phyloP scores from a whole-genome alignment of 2,329 filamentous ascomycete species.

The Pseudogymnoascus sp. region DNA sequence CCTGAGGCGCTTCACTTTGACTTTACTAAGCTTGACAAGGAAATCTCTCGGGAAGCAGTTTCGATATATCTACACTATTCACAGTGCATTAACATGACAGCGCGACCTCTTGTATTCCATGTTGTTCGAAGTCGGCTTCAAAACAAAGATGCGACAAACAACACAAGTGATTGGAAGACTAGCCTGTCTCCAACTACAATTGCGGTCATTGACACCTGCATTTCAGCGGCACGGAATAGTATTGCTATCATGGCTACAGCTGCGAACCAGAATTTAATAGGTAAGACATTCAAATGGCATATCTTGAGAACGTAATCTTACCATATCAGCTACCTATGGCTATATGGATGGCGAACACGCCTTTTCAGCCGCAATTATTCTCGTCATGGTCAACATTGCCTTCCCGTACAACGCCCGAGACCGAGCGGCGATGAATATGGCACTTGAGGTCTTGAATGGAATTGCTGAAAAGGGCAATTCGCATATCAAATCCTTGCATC shows the following conservation, averaged over 20 bases:
- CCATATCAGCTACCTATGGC: constrained; percentile 41
- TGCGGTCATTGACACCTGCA: constrained; percentile 44
- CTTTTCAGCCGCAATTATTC: constrained; percentile 45
- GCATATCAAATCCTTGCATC: constrained; percentile 37
- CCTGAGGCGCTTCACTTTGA: constrained; percentile 42
- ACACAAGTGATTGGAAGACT: constrained; percentile 38
- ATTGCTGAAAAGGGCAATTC: constrained; percentile 48
- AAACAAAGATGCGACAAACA: constrained; percentile 26
- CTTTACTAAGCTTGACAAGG: constrained; percentile 34
- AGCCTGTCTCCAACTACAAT: constrained; percentile 42
- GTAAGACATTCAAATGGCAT: constrained; percentile 26
- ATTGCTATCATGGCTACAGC: constrained; percentile 43
- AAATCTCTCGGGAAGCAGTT: constrained; percentile 41
- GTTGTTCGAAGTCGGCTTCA: constrained; percentile 43
- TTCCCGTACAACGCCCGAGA: constrained; percentile 40
- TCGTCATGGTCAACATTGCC: constrained; percentile 47
- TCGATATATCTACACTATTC: constrained; percentile 49
- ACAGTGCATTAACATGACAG: constrained; percentile 51
- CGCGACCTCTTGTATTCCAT: constrained; percentile 45
- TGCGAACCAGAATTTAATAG: constrained; percentile 42
- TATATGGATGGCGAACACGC: constrained; percentile 51
- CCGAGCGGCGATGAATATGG: constrained; percentile 37
- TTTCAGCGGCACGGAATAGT: constrained; percentile 42
- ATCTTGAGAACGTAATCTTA: not conserved
- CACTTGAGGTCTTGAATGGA: constrained; percentile 38